Percentiles rank a stretch among this genome's conserved stretches.
phyloP scores from a whole-genome alignment of 2,329 filamentous ascomycete species.

The Colletotrichum lindemuthianum region DNA sequence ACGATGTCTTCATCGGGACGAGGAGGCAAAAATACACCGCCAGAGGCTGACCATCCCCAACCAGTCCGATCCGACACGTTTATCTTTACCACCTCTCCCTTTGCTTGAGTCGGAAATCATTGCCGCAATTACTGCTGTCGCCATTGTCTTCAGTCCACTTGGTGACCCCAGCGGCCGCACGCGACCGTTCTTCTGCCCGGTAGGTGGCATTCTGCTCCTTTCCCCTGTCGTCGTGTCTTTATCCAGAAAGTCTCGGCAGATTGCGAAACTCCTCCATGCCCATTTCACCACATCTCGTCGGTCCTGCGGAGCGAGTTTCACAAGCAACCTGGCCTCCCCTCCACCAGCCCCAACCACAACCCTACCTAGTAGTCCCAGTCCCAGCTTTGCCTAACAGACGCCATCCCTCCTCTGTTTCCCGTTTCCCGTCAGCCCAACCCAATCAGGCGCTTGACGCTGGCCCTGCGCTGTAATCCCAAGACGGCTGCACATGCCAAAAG shows the following conservation, averaged over 20 bases:
- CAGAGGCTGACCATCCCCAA: constrained; percentile 21
- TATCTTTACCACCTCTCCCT: not conserved
- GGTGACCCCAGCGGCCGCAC: constrained; percentile 22
- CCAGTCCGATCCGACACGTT: constrained; percentile 15
- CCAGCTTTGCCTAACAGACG: not conserved
- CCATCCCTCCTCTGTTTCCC: constrained; percentile 3
- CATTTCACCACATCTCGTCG: constrained; percentile 42
- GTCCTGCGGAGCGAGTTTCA: constrained; percentile 44
- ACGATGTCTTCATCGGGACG: constrained; percentile 19
- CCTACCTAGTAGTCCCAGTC: not conserved
- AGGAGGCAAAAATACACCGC: constrained; percentile 11
- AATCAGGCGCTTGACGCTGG: constrained; percentile 31
- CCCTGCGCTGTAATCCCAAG: constrained; percentile 6
- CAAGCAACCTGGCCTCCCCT: constrained; percentile 30
- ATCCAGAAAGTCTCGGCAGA: constrained; percentile 44
- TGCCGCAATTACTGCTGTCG: constrained; percentile 4
- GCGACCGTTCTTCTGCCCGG: constrained; percentile 8
- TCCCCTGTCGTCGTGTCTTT: constrained; percentile 37
- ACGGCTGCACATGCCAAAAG: constrained; percentile 33
- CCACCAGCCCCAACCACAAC: constrained; percentile 18
- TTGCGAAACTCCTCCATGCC: constrained; percentile 39
- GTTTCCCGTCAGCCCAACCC: constrained; percentile 28
- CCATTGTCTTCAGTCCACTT: not conserved
- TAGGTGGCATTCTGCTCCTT: constrained; percentile 24
- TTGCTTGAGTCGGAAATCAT: not conserved